Base-by-base conservation (phyloP, 306 rosid species). In the Cyclanthera cordifolia region DNA sequence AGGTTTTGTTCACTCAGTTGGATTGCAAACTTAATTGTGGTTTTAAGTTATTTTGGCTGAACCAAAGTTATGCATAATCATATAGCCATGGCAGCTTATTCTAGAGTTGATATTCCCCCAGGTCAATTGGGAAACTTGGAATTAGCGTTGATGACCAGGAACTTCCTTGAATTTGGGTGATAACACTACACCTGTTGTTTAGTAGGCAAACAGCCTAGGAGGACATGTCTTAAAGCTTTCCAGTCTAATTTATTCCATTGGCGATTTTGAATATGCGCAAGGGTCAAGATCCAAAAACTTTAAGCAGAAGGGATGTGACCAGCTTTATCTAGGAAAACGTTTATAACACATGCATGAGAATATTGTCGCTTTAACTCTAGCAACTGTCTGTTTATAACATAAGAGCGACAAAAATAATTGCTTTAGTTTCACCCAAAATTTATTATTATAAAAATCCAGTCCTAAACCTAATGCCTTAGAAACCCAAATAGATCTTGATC, bases 51-150 rank as follows among this genome's bases (percentile, higher is more conserved):
- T 65, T 21, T 24, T 43, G 70, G 39, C 45, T 65, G 39, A 45
- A 65, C 16, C 19, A 15, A 45, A 41, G n/a, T 41, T 28, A 65
- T 65, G 53, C 70, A 14, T 13, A 21, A 37, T 37, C 8, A 8
- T 37, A 34, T 34, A 34, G 8, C 41, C 41, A 34, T 37, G 43
- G 12, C 43, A 37, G 11, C 43, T 37, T 37, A 37, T 37, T 11
- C 43, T 37, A 37, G 43, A 37, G 43, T 37, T 37, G 43, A 37
- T 37, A 8, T 37, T 37, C 43, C 43, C 41, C 43, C 2, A 37
- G 43, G 49, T 61, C 47, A 61, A 61, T 61, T 39, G 68, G 49
- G 30, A 61, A 61, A 39, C 37, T 61, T 37, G 39, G 49, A 50
- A 17, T 34, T 61, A 39, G 27, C 30, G 10, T 60, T n/a, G 16